Conservation (phyloP, 2,329 filamentous ascomycete species). For the Mariannaea elegans region DNA sequence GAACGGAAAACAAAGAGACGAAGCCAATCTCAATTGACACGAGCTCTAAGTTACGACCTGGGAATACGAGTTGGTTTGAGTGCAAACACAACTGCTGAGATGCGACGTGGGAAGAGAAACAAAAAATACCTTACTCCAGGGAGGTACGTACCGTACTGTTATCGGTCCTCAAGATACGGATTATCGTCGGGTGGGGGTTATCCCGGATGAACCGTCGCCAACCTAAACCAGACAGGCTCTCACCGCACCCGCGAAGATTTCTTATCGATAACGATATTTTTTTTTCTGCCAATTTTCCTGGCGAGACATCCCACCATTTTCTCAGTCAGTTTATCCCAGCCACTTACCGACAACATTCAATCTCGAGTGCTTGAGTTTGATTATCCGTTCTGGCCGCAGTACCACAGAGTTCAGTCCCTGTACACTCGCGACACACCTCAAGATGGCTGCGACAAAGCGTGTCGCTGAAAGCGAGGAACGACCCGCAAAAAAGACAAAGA, state of each 20-base stretch:
- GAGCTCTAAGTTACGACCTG: not conserved
- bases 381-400: not conserved
- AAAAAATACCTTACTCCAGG: too few species aligned
- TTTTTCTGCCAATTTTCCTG: conserved; percentile 21
- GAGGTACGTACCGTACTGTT: too few species aligned
- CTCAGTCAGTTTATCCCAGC: conserved; percentile 27
- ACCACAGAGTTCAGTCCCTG: not conserved
- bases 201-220: too few species aligned
- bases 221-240: not conserved
- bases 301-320: conserved; percentile 35
- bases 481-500: conserved; percentile 53
- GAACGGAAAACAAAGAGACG: not conserved
- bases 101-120: too few species aligned
- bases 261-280: conserved; percentile 47
- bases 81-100: not conserved
- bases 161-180: too few species aligned
- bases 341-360: conserved; percentile 25
- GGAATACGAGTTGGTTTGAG: not conserved
- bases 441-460: conserved; percentile 54
- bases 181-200: too few species aligned
- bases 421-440: not conserved
- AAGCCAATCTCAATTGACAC: not conserved
- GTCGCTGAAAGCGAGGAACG: conserved; percentile 49
- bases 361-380: not conserved
- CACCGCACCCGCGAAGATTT: not conserved